Conservation (phyloP, 1,284 basidiomycete species). For the Phlebopus sp. region DNA sequence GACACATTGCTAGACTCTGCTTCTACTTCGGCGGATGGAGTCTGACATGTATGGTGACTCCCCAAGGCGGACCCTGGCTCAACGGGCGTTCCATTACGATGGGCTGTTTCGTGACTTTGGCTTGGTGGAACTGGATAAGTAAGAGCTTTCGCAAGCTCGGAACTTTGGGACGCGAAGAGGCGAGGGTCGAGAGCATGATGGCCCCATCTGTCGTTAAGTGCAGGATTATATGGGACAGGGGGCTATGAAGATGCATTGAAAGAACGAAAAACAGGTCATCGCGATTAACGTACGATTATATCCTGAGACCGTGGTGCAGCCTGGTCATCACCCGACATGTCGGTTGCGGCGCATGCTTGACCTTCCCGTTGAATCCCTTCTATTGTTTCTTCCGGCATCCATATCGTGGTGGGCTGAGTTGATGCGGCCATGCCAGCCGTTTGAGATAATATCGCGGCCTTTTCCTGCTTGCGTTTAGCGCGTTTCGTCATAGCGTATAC, state of each 20-base stretch:
- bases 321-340: background rate
- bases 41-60: background rate
- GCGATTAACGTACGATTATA: background rate
- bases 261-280: background rate
- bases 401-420: conserved; percentile 15
- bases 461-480: conserved; percentile 50
- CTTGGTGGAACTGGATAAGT: conserved; percentile 18
- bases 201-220: conserved; percentile 13
- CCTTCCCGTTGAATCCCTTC: background rate
- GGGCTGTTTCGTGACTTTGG: background rate
- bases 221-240: conserved; percentile 2
- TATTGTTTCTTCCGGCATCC: conserved; percentile 23
- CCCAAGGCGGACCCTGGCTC: background rate
- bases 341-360: background rate
- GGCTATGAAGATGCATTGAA: background rate
- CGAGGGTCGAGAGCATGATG: conserved; percentile 33
- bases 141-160: conserved; percentile 42
- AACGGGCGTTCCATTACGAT: background rate
- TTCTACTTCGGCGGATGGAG: background rate
- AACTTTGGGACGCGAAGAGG: conserved; percentile 29
- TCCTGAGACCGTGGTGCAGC: background rate
- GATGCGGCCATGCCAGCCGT: conserved; percentile 21
- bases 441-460: conserved; percentile 38
- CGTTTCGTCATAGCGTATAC: conserved; percentile 52
- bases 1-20: background rate